These are phyloP conservation scores for Eragrostis tef DNA, from an alignment of 202 grass and related monocot genomes.

Conservation along the genomic window DNA sequence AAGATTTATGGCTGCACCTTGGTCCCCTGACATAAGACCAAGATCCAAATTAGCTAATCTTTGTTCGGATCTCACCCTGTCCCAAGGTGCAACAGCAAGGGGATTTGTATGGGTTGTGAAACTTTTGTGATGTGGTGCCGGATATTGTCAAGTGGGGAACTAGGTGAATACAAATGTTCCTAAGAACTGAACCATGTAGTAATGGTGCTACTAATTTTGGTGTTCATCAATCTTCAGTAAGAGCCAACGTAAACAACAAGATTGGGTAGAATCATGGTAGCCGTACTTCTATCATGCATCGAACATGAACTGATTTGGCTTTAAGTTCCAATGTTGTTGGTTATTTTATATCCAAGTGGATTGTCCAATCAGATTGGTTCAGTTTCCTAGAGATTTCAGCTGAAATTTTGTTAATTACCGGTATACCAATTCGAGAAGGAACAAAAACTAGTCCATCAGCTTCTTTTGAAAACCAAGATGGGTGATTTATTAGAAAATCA, in stretches of 20 bases:
- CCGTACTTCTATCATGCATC: conserved; percentile 37
- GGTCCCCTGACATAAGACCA: background rate
- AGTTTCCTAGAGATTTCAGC: conserved; percentile 1
- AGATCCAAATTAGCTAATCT: conserved; percentile 30
- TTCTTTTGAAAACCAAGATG: background rate
- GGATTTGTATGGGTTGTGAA: background rate
- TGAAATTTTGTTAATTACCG: conserved; percentile 12
- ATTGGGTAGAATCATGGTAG: too few relatives aligned
- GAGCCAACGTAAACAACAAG: conserved; percentile 24
- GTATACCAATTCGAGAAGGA: background rate
- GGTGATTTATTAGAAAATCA: background rate
- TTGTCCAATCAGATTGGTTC: conserved; percentile 29
- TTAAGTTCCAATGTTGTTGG: conserved; percentile 14
- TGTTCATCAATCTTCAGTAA: background rate
- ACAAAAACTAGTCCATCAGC: background rate
- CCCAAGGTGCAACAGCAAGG: too few relatives aligned
- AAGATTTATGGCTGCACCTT: too few relatives aligned
- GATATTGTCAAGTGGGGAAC: conserved; percentile 1
- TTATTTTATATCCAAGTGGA: conserved; percentile 23
- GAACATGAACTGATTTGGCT: conserved; percentile 31
- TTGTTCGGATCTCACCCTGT: conserved; percentile 36
- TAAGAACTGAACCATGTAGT: conserved; percentile 28
- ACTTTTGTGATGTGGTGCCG: background rate
- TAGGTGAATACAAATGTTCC: conserved; percentile 40
- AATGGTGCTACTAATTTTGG: background rate